Evolutionary conservation across 2,329 filamentous ascomycete species (phyloP).

Genomic region (Metarhizium brunneum): DNA sequence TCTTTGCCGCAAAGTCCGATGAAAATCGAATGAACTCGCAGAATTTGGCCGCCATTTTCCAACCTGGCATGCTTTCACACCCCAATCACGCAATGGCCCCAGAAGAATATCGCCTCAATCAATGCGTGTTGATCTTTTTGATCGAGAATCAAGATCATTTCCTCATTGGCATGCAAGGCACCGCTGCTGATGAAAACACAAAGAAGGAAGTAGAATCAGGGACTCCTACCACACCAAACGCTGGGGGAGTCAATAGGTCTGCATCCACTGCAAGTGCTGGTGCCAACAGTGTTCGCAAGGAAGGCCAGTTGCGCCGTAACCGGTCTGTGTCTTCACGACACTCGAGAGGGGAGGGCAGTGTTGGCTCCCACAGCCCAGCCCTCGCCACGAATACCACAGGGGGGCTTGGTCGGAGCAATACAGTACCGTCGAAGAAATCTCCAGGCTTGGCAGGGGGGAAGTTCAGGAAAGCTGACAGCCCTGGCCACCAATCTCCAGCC

Average conservation of each 20-base stretch:
- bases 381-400: conserved; percentile 45
- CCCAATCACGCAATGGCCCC: conserved; percentile 93
- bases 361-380: conserved; percentile 58
- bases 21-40: conserved; percentile 94
- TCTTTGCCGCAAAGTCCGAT: conserved; percentile 94
- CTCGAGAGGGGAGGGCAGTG: conserved; percentile 64
- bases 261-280: conserved; percentile 82
- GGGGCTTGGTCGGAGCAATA: conserved; percentile 65
- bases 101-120: conserved; percentile 85
- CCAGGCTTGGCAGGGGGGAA: conserved; percentile 59
- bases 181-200: conserved; percentile 83
- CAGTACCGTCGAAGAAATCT: conserved; percentile 83
- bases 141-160: conserved; percentile 99
- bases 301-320: conserved; percentile 73
- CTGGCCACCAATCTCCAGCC: conserved; percentile 21
- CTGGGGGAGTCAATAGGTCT: conserved; percentile 49
- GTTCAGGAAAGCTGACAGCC: conserved; percentile 40
- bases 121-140: conserved; percentile 93
- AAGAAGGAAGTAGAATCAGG: conserved; percentile 59
- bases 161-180: conserved; percentile 95
- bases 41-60: conserved; percentile 94
- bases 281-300: conserved; percentile 76
- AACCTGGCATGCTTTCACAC: conserved; percentile 91
- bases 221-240: conserved; percentile 41
- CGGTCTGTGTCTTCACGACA: conserved; percentile 87